These are phyloP conservation scores for Cystobasidium ongulense DNA, from an alignment of 768 basidiomycete species.

Conservation along the genomic window DNA sequence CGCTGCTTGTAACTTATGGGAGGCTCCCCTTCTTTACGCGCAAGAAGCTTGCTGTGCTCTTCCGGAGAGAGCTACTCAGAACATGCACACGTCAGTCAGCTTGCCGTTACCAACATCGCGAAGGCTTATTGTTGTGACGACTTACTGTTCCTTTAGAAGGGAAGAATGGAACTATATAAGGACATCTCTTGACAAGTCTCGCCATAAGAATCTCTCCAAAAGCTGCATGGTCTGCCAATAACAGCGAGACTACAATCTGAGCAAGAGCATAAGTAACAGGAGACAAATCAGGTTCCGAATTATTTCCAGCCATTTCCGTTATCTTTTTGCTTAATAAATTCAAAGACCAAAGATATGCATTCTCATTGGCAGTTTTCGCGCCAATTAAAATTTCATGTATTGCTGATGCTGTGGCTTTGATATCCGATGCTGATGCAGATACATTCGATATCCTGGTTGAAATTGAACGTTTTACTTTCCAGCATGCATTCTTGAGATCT, in stretches of 20 bases:
- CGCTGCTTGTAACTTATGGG: constrained; percentile 59
- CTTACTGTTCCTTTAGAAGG: constrained; percentile 53
- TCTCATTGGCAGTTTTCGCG: constrained; percentile 35
- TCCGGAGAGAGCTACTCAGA: not conserved
- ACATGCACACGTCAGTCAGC: not conserved
- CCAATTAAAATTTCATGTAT: constrained; percentile 50
- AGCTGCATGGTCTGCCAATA: constrained; percentile 49
- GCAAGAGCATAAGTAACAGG: constrained; percentile 68
- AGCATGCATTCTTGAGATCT: constrained; percentile 57
- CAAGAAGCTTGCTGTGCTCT: constrained; percentile 28
- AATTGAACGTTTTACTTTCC: constrained; percentile 63
- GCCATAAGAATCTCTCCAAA: constrained; percentile 73
- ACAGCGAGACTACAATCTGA: constrained; percentile 61
- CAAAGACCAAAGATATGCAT: constrained; percentile 60
- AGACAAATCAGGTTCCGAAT: constrained; percentile 14
- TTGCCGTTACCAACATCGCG: not conserved
- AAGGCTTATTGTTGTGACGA: not conserved
- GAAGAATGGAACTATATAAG: constrained; percentile 69
- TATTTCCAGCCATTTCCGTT: constrained; percentile 26
- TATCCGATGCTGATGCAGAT: constrained; percentile 60
- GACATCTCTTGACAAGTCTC: constrained; percentile 76
- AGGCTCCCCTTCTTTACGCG: constrained; percentile 50
- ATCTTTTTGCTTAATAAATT: constrained; percentile 70
- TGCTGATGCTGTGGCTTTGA: constrained; percentile 55
- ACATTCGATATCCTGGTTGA: constrained; percentile 81